A percentile compares a stretch with the other conserved stretches of the same genome.
phyloP scores from a whole-genome alignment of 495 filamentous ascomycete species.

The Neurospora sp. region DNA sequence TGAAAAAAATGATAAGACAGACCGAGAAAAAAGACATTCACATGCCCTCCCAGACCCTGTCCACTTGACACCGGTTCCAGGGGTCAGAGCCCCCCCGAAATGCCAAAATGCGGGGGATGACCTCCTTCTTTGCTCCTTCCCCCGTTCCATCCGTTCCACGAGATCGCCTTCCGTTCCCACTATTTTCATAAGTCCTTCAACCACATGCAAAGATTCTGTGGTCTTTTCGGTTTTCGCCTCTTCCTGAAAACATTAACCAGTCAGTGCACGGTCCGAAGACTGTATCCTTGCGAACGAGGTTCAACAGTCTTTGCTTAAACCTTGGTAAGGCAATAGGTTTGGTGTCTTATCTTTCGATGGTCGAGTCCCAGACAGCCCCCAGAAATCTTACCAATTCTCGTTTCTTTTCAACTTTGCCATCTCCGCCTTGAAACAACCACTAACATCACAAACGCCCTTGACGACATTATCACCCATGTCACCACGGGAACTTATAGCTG shows the following conservation, averaged over 20 bases:
- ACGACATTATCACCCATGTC: background rate
- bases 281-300: background rate
- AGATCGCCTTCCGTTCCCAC: background rate
- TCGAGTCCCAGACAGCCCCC: no score
- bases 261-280: background rate
- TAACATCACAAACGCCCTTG: background rate
- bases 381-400: no score
- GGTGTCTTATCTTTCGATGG: background rate
- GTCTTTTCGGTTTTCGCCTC: background rate
- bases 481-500: background rate
- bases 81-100: background rate
- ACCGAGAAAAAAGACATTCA: background rate
- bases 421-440: background rate
- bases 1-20: background rate
- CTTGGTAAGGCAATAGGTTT: background rate
- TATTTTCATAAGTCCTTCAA: background rate
- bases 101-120: background rate
- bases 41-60: background rate
- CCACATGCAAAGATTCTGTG: background rate
- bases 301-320: background rate
- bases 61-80: background rate
- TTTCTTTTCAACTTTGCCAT: background rate
- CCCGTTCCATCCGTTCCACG: background rate
- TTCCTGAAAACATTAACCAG: background rate
- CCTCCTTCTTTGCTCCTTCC: background rate